phyloP scores from a whole-genome alignment of 768 basidiomycete species.

The Russula sp. region DNA sequence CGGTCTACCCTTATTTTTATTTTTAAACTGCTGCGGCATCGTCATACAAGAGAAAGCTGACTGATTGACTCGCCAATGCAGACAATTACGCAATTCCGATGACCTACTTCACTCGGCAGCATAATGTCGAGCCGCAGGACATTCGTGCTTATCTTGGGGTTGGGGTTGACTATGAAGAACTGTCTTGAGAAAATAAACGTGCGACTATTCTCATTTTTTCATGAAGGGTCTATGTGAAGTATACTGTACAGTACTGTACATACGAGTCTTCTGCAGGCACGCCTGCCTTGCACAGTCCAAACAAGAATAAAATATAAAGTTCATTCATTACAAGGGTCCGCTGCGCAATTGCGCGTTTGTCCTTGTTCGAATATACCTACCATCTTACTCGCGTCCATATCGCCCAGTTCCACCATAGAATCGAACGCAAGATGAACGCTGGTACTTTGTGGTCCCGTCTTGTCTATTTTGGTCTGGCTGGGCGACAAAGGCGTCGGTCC shows the following conservation, averaged over 20 bases:
- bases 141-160: slow-evolving; percentile 62
- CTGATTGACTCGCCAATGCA: slow-evolving; percentile 26
- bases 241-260: neutral
- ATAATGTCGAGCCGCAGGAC: slow-evolving; percentile 42
- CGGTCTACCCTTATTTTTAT: too few relatives aligned
- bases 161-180: slow-evolving; percentile 72
- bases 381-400: neutral
- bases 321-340: neutral
- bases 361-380: neutral
- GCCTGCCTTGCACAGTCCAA: neutral
- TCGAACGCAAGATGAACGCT: neutral
- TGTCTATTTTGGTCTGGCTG: too few relatives aligned
- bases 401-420: neutral
- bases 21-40: too few relatives aligned
- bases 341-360: neutral
- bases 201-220: neutral
- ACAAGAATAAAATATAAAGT: neutral
- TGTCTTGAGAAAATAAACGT: slow-evolving; percentile 34
- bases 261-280: neutral
- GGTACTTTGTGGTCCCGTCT: too few relatives aligned
- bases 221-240: neutral
- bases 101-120: slow-evolving; percentile 60
- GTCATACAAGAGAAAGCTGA: neutral
- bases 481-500: too few relatives aligned
- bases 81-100: slow-evolving; percentile 68